phyloP scores from a whole-genome alignment of 306 rosid species.

The Dalbergia cochinchinensis region DNA sequence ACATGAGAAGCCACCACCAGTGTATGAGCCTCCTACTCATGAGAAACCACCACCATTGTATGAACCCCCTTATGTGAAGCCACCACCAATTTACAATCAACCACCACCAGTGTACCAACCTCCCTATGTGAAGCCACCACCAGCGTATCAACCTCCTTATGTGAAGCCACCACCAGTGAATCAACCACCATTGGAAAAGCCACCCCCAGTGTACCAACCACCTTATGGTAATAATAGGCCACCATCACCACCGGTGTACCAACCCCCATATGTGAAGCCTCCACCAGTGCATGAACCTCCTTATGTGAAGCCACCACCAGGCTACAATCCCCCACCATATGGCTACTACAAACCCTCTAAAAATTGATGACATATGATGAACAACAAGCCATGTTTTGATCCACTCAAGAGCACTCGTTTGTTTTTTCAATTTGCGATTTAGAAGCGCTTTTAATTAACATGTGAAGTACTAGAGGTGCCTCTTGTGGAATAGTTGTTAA shows the following conservation, averaged over 20 bases:
- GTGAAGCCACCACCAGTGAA: constrained; percentile 12
- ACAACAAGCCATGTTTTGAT: constrained; percentile 27
- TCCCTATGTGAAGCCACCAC: constrained; percentile 6
- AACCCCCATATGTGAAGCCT: neutral
- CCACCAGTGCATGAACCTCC: neutral
- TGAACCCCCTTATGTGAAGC: constrained; percentile 8
- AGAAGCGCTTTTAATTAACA: constrained; percentile 28
- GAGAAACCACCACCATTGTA: constrained; percentile 4
- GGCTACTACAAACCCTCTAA: constrained; percentile 29
- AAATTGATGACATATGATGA: neutral
- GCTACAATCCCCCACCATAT: constrained; percentile 32
- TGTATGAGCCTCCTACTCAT: neutral
- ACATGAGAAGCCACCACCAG: neutral
- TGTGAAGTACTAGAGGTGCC: neutral
- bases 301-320: neutral
- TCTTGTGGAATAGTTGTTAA: constrained; percentile 13
- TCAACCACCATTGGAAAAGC: neutral
- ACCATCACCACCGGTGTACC: constrained; percentile 1
- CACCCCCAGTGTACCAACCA: constrained; percentile 1
- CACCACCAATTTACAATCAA: constrained; percentile 11
- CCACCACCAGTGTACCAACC: neutral
- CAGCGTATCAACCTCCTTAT: neutral
- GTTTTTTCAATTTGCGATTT: constrained; percentile 21
- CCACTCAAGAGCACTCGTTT: constrained; percentile 1
- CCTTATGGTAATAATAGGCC: neutral